phyloP scores from a whole-genome alignment of 306 rosid species.

The Cucurbita moschata region DNA sequence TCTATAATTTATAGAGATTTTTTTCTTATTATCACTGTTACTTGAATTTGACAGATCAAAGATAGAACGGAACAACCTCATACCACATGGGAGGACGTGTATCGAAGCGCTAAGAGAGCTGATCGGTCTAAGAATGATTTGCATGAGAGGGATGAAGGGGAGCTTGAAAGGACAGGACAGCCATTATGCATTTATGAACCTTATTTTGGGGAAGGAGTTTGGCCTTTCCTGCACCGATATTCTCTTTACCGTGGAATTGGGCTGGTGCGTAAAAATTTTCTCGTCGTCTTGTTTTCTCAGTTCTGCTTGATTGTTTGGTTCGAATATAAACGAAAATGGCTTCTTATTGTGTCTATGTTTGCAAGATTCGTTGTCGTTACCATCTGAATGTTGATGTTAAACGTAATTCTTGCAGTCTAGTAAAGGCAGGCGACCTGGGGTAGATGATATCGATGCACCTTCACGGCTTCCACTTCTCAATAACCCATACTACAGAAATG shows the following conservation, averaged over 20 bases:
- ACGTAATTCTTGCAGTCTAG: constrained; percentile 45
- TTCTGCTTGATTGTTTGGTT: not conserved
- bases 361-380: not conserved
- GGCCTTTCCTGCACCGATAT: constrained; percentile 77
- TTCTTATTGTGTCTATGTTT: not conserved
- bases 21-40: constrained; percentile 1
- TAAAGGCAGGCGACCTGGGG: constrained; percentile 65
- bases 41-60: constrained; percentile 43
- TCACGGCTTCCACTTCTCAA: constrained; percentile 79
- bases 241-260: constrained; percentile 89
- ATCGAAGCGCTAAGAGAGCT: constrained; percentile 60
- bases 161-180: constrained; percentile 92
- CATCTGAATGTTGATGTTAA: not conserved
- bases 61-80: constrained; percentile 77
- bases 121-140: constrained; percentile 74
- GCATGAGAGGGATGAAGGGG: constrained; percentile 92
- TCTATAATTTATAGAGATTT: not conserved
- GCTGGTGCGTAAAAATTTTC: constrained; percentile 38
- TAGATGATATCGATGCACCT: constrained; percentile 81
- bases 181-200: constrained; percentile 90
- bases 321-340: not conserved
- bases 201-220: constrained; percentile 79
- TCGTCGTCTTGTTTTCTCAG: not conserved
- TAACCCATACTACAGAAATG: constrained; percentile 62
- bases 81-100: constrained; percentile 91